Conservation (phyloP, 768 basidiomycete genomes). For the Polyporus arcularius region DNA sequence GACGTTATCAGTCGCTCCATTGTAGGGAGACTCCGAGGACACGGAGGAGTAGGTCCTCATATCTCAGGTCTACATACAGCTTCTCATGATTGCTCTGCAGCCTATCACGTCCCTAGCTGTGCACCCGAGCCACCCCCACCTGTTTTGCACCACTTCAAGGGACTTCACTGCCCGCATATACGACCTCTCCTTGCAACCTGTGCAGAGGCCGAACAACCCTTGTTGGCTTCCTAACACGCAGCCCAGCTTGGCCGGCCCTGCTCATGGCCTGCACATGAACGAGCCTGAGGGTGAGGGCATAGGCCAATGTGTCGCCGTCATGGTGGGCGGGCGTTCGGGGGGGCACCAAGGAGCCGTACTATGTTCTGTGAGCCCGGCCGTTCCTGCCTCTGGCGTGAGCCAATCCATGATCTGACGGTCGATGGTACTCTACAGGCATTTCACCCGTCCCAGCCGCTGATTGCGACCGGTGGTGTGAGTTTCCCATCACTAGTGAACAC, state of each 20-base stretch:
- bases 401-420: neutral
- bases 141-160: conserved; percentile 71
- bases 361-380: conserved; percentile 48
- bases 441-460: conserved; percentile 60
- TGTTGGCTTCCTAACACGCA: conserved; percentile 54
- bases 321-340: conserved; percentile 71
- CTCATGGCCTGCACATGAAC: conserved; percentile 65
- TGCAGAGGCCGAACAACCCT: conserved; percentile 48
- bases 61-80: neutral
- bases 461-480: conserved; percentile 79
- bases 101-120: conserved; percentile 69
- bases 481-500: neutral
- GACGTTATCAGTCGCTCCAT: conserved; percentile 43
- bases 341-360: conserved; percentile 74
- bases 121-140: conserved; percentile 57
- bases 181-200: conserved; percentile 47
- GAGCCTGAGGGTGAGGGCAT: conserved; percentile 61
- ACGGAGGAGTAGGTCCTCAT: conserved; percentile 61
- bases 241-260: conserved; percentile 62
- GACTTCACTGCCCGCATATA: conserved; percentile 75
- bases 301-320: conserved; percentile 60
- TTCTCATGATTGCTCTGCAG: conserved; percentile 29
- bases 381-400: neutral
- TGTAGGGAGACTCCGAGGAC: conserved; percentile 58
- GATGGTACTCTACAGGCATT: conserved; percentile 51